Conservation (phyloP, 2,329 filamentous ascomycete genomes). For the Trichoderma sp. region DNA sequence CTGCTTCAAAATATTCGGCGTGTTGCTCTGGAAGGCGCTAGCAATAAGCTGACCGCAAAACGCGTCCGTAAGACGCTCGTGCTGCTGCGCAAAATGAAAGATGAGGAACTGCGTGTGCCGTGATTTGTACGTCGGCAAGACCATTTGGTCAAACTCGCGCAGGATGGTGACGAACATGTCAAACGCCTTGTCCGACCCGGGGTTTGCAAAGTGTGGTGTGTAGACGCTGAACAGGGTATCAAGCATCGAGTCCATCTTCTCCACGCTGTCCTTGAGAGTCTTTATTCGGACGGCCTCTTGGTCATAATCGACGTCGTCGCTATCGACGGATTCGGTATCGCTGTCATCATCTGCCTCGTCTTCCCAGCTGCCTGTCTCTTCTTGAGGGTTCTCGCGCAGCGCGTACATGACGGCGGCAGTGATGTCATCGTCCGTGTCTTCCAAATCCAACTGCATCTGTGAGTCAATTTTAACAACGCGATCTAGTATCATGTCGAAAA, state of each 20-base stretch:
- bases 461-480: conserved; percentile 92
- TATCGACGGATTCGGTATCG: conserved; percentile 70
- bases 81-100: conserved; percentile 90
- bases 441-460: conserved; percentile 89
- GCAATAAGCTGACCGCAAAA: conserved; percentile 74
- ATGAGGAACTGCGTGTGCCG: conserved; percentile 94
- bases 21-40: conserved; percentile 57
- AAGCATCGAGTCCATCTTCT: conserved; percentile 88
- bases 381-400: conserved; percentile 34
- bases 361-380: conserved; percentile 40
- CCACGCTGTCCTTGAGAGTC: conserved; percentile 75
- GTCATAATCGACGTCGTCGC: conserved; percentile 68
- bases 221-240: conserved; percentile 87
- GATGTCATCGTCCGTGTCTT: conserved; percentile 87
- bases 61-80: conserved; percentile 73
- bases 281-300: conserved; percentile 65
- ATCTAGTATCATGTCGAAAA: conserved; percentile 81
- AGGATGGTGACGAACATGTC: conserved; percentile 77
- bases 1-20: conserved; percentile 73
- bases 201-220: conserved; percentile 68
- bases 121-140: conserved; percentile 87
- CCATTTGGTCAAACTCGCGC: conserved; percentile 81
- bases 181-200: conserved; percentile 67
- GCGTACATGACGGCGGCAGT: conserved; percentile 70
- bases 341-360: conserved; percentile 60